phyloP scores from a whole-genome alignment of 2,329 filamentous ascomycete genomes.

The Purpureocillium takamizusanense region DNA sequence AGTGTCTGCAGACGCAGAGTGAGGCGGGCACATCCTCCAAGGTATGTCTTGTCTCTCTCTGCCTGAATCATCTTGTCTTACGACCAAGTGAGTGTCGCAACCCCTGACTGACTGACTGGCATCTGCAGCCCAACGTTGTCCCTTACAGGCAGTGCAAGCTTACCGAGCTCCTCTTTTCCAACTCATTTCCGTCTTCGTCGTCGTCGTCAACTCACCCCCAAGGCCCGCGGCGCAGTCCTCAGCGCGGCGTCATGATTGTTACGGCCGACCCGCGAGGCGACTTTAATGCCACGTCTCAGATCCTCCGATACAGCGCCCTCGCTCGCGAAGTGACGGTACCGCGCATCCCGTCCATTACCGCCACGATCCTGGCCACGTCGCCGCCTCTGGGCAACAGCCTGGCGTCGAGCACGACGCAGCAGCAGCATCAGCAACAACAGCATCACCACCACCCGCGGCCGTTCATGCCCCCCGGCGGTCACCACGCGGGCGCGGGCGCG shows the following conservation, averaged over 20 bases:
- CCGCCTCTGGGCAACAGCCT: constrained; percentile 14
- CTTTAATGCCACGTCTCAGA: constrained; percentile 94
- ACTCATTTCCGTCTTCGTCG: constrained; percentile 64
- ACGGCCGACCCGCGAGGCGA: constrained; percentile 89
- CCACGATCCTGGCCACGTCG: constrained; percentile 48
- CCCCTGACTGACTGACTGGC: background rate
- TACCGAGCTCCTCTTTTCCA: constrained; percentile 79
- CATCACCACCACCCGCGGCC: constrained; percentile 27
- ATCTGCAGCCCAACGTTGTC: constrained; percentile 56
- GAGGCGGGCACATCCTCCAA: constrained; percentile 66
- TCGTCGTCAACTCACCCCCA: constrained; percentile 23
- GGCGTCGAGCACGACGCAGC: constrained; percentile 19
- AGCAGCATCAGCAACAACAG: too few relatives aligned
- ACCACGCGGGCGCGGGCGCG: constrained; percentile 9
- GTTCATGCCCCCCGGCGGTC: constrained; percentile 33
- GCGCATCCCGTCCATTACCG: constrained; percentile 73
- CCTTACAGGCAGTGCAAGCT: constrained; percentile 79
- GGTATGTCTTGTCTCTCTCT: constrained; percentile 38
- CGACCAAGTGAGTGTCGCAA: too few relatives aligned
- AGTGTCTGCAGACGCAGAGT: constrained; percentile 92
- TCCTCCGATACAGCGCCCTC: constrained; percentile 86
- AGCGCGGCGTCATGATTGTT: constrained; percentile 92
- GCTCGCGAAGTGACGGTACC: constrained; percentile 90
- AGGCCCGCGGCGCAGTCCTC: constrained; percentile 52
- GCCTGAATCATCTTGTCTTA: too few relatives aligned